Base-by-base conservation (phyloP, 768 basidiomycete genomes). In the Rickenella mellea region DNA sequence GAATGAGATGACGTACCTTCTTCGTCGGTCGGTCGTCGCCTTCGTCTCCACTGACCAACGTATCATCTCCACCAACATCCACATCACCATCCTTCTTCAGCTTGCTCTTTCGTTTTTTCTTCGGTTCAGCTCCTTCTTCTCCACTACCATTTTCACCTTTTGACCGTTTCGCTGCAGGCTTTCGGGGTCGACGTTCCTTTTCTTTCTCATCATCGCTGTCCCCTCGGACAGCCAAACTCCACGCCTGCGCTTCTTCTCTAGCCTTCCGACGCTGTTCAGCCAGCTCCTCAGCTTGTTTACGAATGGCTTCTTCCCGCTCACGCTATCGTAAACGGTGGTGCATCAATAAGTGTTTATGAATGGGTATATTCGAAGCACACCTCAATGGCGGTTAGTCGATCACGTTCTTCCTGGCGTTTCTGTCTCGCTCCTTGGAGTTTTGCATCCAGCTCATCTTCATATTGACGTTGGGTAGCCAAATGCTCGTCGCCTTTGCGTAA, bases 141-240 rank as follows among this genome's bases (percentile, higher is more conserved):
- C 54, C 60, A 17, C 33, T 36, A 15, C 19, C 17, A 36, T 21
- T 41, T 53, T 76, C 78, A 35, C 40, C 37, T 68, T 69, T 51
- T 75, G n/a, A n/a, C n/a, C n/a, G 69, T 48, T 73, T 70, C 56
- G 67, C 76, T 46, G 64, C 68, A 2, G 66, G 50, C 48, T 79
- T 80, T 54, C 75, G 76, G 4, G 67, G 62, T 48, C 70, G 76
- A 39, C 51, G n/a, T 52, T 35, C 37, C 35, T 70, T 70, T 57
- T 88, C 87, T 37, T 76, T 74, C 51, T 92, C 89, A 45, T 91
- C 89, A 29, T 87, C 83, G 52, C 83, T 81, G 62, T 70, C 67
- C 51, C 78, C 71, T 48, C 73, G 71, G 10, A 75, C 73, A 43
- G 83, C 78, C 31, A 74, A 62, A 15, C 79, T 80, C 85, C 85